Evolutionary conservation across 2,329 filamentous ascomycete species (phyloP).

Genomic region (Pseudogymnoascus sp.): DNA sequence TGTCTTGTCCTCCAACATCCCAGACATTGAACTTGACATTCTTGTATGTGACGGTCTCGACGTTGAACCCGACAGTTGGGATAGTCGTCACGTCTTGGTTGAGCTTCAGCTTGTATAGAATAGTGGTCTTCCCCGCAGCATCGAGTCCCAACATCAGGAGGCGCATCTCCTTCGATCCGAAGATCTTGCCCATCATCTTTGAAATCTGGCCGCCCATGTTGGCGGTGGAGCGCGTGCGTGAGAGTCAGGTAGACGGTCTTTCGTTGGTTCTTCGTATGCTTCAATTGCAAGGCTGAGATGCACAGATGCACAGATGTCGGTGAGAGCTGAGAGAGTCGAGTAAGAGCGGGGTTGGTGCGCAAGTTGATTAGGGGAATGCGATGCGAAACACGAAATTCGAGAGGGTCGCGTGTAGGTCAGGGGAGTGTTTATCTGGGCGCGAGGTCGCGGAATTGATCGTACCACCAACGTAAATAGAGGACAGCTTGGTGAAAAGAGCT

Average conservation of each 20-base stretch:
- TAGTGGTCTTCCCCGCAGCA: constrained; percentile 97
- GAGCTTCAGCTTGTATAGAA: constrained; percentile 98
- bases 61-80: constrained; percentile 97
- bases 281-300: not conserved
- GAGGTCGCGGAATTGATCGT: not conserved
- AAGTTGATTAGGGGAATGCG: constrained; percentile 3
- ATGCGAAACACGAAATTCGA: constrained; percentile 9
- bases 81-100: constrained; percentile 98
- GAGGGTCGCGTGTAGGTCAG: constrained; percentile 8
- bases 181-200: constrained; percentile 97
- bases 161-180: constrained; percentile 98
- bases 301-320: not conserved
- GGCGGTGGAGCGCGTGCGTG: constrained; percentile 22
- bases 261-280: constrained; percentile 2
- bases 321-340: not conserved
- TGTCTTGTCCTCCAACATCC: constrained; percentile 98
- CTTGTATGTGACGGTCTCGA: constrained; percentile 98
- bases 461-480: not conserved
- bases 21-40: constrained; percentile 99
- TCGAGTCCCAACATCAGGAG: constrained; percentile 97
- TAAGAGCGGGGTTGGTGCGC: constrained; percentile 1
- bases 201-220: constrained; percentile 90
- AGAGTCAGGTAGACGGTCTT: not conserved
- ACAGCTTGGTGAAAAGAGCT: constrained; percentile 7
- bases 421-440: not conserved